Base-by-base conservation (phyloP, 805 yeast species). In the Wickerhamia fluorescens region DNA sequence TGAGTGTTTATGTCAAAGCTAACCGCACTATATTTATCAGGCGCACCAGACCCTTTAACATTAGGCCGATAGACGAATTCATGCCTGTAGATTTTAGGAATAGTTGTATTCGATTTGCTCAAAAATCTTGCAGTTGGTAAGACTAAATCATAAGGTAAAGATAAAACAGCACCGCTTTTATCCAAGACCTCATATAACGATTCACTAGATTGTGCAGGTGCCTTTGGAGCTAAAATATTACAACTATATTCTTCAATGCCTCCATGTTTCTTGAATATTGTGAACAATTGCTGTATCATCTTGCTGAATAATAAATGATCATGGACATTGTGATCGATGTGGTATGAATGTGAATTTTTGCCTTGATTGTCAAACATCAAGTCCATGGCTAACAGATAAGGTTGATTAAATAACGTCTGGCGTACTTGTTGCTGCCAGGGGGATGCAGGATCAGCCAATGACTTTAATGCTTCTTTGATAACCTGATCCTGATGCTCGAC, bases 361-460 rank as follows among this genome's bases (percentile, higher is more conserved):
- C 56, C 49, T 32, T 44, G 46, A 26, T 66, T 66, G 34, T 88
- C 97, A 53, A 82, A 92, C 36, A 92, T 61, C 9, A 86, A 71
- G 51, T 86, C 96, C 40, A 79, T 77, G 0, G 95, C 95, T 35
- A 83, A 66, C 52, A 79, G 78, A 44, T 86, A 80, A 0, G 95
- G 87, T 43, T 85, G 94, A 10, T 82, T 68, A 52, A 92, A 92
- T 20, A 92, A 58, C 0, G 92, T 81, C 30, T 80, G 82, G 46
- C 96, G 71, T 0, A 92, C 95, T 51, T 87, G 94, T 38, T 78
- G 84, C 40, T 88, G 92, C 94, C 96, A 87, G 1, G 95, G 88
- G 0, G 96, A 84, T 1, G 92, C 76, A 0, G 95, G 89, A 50
- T 87, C 88, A 0, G 95, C 81, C 34, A 92, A 56, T 16, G 87